Conservation (phyloP, 345 rosid genomes). For the Gossypium herbaceum region DNA sequence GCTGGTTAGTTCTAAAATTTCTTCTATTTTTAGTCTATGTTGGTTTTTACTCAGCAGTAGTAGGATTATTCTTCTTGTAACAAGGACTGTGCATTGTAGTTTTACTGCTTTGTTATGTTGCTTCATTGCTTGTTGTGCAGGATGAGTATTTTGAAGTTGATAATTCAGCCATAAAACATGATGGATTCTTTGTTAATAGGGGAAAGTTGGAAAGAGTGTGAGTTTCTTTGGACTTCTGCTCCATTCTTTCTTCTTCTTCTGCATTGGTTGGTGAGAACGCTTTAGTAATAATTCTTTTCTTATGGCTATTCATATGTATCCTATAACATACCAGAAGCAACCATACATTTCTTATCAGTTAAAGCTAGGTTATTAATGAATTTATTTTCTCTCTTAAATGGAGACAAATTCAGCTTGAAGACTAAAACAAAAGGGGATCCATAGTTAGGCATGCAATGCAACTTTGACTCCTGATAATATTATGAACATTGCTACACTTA, state of each 20-base stretch:
- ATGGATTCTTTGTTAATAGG: conserved; percentile 88
- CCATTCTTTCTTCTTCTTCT: neutral
- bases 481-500: neutral
- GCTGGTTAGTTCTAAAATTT: conserved; percentile 53
- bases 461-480: neutral
- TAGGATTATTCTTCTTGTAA: neutral
- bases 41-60: neutral
- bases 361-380: neutral
- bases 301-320: neutral
- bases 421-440: neutral
- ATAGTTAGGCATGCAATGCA: conserved; percentile 2
- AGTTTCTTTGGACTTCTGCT: conserved; percentile 27
- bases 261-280: neutral
- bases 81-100: neutral
- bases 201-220: conserved; percentile 85
- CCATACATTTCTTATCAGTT: neutral
- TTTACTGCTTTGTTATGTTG: conserved; percentile 9
- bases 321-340: neutral
- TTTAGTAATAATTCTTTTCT: neutral
- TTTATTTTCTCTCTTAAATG: neutral
- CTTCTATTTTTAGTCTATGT: neutral
- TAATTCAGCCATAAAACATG: conserved; percentile 80
- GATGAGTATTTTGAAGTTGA: conserved; percentile 98
- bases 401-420: neutral
- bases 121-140: conserved; percentile 37